Base-by-base conservation (phyloP, 306 rosid species). In the Myrica gale region DNA sequence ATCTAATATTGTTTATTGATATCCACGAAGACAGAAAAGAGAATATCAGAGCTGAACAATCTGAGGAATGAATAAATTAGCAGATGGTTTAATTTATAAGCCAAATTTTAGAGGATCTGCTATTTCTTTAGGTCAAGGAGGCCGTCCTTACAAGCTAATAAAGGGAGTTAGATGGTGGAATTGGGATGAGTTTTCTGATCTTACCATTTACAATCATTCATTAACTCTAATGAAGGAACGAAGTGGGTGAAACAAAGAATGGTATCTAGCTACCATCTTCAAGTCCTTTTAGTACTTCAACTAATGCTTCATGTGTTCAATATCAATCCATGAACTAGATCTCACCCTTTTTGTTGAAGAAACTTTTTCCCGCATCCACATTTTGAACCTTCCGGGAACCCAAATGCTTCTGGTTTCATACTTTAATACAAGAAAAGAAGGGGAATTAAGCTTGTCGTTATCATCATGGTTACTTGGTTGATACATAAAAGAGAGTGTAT, bases 371-470 rank as follows among this genome's bases (percentile, higher is more conserved):
- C 26, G 44, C n/a, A 32, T 32, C 44, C 68, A 4, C 68, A 7
- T 5, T 61, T 13, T 7, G 7, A 32, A 42, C 71, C 62, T 70
- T 63, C 54, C 73, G 16, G 52, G 5, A 74, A n/a, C 21, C 55
- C 0, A 41, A 43, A 17, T 73, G 26, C 23, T 69, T 81, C 76
- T 43, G 83, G 3, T 32, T 67, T 70, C 73, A 82, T 84, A 77
- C 73, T 44, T 54, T 74, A 76, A 65, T 55, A 58, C 12, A n/a
- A 56, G 15, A 65, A 46, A 37, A 44, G 45, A 78, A 55, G 68
- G 21, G 15, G 73, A 60, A 83, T 32, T 32, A 32, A 80, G 4
- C 7, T 72, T 76, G 87, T 81, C 90, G 79, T 60, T 83, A 76
- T 77, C 82, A 8, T 83, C 80, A 46, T 32, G 57, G 19, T 73